phyloP scores from a whole-genome alignment of 257 asterid species.

The Schizonepeta tenuifolia region DNA sequence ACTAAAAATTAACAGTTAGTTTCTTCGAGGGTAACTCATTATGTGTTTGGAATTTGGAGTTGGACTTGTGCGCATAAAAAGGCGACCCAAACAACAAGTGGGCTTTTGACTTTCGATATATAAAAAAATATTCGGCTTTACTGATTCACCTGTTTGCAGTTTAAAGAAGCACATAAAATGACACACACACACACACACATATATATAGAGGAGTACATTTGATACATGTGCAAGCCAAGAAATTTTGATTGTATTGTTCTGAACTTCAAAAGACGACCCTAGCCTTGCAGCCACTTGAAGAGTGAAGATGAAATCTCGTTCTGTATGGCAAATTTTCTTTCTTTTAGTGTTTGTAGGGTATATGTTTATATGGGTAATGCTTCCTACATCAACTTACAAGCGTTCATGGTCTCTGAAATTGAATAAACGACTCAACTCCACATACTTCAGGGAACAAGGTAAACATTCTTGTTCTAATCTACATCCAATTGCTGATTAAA shows the following conservation, averaged over 20 bases:
- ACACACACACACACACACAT: neutral
- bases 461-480: neutral
- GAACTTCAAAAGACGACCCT: conserved; percentile 4
- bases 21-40: neutral
- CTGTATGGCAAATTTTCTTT: conserved; percentile 45
- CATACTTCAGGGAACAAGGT: conserved; percentile 65
- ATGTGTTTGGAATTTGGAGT: neutral
- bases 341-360: conserved; percentile 51
- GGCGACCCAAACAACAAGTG: neutral
- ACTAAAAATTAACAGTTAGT: neutral
- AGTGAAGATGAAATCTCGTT: conserved; percentile 41
- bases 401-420: conserved; percentile 49
- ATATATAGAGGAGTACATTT: neutral
- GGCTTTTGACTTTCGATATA: conserved; percentile 24
- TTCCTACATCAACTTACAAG: conserved; percentile 56
- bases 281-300: conserved; percentile 13
- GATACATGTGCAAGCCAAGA: conserved; percentile 2
- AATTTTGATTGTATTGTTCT: neutral
- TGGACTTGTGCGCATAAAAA: conserved; percentile 5
- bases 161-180: conserved; percentile 22
- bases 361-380: conserved; percentile 57
- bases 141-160: neutral
- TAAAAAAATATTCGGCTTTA: neutral
- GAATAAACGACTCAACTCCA: conserved; percentile 41
- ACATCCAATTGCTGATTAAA: neutral